Conservation (phyloP, 345 rosid species). For the Linum lewisii region DNA sequence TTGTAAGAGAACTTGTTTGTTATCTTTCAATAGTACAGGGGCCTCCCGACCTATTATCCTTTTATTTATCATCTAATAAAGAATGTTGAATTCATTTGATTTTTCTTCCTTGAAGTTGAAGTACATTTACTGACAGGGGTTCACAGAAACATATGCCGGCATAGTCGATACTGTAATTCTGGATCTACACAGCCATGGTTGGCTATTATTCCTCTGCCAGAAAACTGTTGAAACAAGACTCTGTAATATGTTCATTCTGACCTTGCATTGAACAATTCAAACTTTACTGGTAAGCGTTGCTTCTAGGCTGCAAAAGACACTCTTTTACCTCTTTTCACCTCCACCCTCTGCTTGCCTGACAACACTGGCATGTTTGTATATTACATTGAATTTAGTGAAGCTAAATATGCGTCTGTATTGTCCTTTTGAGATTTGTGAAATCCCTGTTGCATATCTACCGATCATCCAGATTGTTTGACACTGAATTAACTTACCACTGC, state of each 20-base stretch:
- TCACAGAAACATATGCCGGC: slow-evolving; percentile 55
- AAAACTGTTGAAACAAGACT: slow-evolving; percentile 78
- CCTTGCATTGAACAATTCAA: slow-evolving; percentile 86
- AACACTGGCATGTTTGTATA: neutral
- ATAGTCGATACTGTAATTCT: slow-evolving; percentile 64
- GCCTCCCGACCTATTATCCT: too few species aligned
- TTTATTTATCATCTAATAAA: too few species aligned
- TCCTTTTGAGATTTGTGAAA: slow-evolving; percentile 1
- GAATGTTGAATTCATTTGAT: too few species aligned
- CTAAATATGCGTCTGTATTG: neutral
- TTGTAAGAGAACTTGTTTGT: too few species aligned
- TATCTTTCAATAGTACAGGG: too few species aligned
- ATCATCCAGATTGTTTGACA: too few species aligned
- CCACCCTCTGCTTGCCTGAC: neutral
- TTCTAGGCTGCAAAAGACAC: neutral
- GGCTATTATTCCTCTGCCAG: slow-evolving; percentile 63
- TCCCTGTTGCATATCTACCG: too few species aligned
- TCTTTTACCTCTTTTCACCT: neutral
- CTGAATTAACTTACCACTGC: too few species aligned
- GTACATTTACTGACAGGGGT: slow-evolving; percentile 89
- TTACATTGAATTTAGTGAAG: neutral
- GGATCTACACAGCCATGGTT: slow-evolving; percentile 85
- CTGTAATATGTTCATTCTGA: slow-evolving; percentile 74
- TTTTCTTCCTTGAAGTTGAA: slow-evolving; percentile 36
- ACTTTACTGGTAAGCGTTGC: slow-evolving; percentile 50